Evolutionary conservation across 164 flowering plant species (phyloP).

Genomic region (Umbellularia californica): DNA sequence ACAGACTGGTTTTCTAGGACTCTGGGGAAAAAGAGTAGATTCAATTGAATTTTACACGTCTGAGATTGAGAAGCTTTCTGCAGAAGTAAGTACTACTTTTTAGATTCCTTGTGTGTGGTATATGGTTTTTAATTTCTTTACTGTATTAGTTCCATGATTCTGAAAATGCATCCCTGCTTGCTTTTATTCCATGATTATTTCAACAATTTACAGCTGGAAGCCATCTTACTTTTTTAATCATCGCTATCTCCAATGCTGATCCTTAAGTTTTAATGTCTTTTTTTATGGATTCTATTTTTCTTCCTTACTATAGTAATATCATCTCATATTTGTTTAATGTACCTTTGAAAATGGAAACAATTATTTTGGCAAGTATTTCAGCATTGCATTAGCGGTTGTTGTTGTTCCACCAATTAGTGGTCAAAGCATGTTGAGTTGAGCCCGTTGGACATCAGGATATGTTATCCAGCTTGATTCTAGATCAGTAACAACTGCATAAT

Average conservation of each 20-base stretch:
- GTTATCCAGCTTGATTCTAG: no score
- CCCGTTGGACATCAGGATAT: not conserved
- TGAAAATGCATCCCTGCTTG: not conserved
- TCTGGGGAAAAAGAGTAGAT: conserved; percentile 63
- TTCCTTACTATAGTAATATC: not conserved
- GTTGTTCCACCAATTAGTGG: not conserved
- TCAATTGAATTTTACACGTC: conserved; percentile 59
- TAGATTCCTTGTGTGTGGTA: not conserved
- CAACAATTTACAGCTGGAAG: not conserved
- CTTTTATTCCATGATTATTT: not conserved
- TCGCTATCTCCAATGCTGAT: no score
- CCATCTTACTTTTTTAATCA: not conserved
- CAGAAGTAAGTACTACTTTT: conserved; percentile 40
- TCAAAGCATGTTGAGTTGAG: not conserved
- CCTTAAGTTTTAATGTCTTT: no score
- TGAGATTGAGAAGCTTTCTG: conserved; percentile 42
- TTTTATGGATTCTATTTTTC: not conserved
- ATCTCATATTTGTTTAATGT: not conserved
- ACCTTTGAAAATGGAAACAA: not conserved
- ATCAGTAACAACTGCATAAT: no score
- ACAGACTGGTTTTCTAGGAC: conserved; percentile 80
- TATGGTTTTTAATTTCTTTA: not conserved
- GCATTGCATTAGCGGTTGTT: not conserved
- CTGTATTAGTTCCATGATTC: not conserved
- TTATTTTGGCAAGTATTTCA: not conserved